Evolutionary conservation across 2,329 filamentous ascomycete genomes (phyloP).

Genomic region (Diaporthe helianthi): DNA sequence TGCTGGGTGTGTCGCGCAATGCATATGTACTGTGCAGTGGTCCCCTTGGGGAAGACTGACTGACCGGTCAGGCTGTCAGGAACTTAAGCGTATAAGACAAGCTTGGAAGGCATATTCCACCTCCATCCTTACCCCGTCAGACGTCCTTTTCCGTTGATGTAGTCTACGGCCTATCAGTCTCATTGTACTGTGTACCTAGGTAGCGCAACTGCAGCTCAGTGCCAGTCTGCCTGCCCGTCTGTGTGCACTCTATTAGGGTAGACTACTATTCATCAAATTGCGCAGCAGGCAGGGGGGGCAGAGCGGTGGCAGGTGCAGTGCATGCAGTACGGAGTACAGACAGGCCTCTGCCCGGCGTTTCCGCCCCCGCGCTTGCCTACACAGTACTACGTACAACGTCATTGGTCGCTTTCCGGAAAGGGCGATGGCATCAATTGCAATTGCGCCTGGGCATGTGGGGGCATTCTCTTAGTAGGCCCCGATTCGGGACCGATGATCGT

Average conservation of each 20-base stretch:
- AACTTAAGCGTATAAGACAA: background rate
- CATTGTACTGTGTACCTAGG: background rate
- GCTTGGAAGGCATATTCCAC: background rate
- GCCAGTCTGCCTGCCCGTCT: background rate
- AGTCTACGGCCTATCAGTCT: background rate
- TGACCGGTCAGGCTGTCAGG: conserved; percentile 1
- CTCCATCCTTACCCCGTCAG: background rate
- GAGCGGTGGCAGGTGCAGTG: background rate
- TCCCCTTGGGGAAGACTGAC: too few species aligned
- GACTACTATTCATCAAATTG: background rate
- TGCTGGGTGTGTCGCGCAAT: background rate
- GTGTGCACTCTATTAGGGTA: background rate
- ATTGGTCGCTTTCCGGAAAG: conserved; percentile 21
- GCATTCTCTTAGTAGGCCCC: background rate
- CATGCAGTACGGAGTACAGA: too few species aligned
- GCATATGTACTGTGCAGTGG: too few species aligned
- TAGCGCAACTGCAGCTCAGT: background rate
- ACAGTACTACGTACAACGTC: background rate
- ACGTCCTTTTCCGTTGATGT: background rate
- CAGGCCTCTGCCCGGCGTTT: conserved; percentile 10
- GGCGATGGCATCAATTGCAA: background rate
- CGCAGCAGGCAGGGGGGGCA: background rate
- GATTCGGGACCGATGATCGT: conserved; percentile 16
- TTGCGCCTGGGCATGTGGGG: background rate
- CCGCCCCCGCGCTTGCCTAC: background rate